Conservation (phyloP, 2,329 filamentous ascomycete species). For the Aspergillus costaricaensis region DNA sequence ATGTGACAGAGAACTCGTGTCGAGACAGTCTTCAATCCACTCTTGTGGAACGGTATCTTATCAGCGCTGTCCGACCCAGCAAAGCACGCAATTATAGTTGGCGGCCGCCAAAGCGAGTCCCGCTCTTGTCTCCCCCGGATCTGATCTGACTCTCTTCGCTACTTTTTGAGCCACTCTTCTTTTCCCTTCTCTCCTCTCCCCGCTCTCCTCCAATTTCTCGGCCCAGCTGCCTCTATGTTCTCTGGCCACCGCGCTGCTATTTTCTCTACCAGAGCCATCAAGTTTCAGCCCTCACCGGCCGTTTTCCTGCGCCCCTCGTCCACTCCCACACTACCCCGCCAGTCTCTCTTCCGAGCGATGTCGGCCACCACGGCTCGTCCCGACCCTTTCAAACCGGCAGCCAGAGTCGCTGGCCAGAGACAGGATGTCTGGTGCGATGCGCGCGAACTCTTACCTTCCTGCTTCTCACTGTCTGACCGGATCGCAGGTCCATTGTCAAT, state of each 20-base stretch:
- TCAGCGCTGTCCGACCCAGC: background rate
- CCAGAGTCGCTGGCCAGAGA: conserved; percentile 51
- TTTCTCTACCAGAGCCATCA: conserved; percentile 3
- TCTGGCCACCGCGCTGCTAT: conserved; percentile 5
- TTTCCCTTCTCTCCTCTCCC: background rate
- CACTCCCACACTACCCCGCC: conserved; percentile 21
- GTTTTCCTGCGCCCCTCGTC: conserved; percentile 7
- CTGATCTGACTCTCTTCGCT: background rate
- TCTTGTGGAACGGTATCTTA: background rate
- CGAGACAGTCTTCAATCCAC: background rate
- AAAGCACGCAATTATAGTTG: conserved; percentile 9
- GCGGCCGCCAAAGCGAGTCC: conserved; percentile 1
- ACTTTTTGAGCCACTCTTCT: conserved; percentile 6
- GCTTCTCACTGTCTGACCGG: conserved; percentile 15
- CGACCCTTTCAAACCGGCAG: conserved; percentile 50
- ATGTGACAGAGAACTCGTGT: background rate
- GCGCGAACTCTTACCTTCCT: background rate
- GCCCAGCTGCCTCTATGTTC: conserved; percentile 12
- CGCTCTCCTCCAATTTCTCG: background rate
- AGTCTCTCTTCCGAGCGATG: conserved; percentile 37
- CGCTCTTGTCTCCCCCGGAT: background rate
- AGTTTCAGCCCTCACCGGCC: background rate
- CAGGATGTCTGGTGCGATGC: conserved; percentile 52
- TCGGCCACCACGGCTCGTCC: conserved; percentile 40
- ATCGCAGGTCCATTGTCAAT: conserved; percentile 63